phyloP scores from a whole-genome alignment of 805 yeast genomes.

The Isabelozyma pseudorhagii region DNA sequence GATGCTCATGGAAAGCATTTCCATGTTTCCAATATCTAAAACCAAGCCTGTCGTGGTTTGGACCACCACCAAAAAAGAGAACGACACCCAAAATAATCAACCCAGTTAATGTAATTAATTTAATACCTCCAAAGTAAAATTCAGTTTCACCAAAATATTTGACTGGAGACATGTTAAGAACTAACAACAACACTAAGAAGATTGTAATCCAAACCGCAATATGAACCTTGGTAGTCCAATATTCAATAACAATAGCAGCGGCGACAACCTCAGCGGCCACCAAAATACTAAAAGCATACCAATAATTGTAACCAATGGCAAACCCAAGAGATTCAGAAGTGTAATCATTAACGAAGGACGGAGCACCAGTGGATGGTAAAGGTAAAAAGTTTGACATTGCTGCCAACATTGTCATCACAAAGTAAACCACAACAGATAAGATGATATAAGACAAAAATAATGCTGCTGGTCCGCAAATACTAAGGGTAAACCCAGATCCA shows the following conservation, averaged over 20 bases:
- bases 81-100: conserved; percentile 32
- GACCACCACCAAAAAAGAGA: conserved; percentile 37
- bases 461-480: conserved; percentile 64
- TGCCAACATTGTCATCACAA: conserved; percentile 30
- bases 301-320: conserved; percentile 33
- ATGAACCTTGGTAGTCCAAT: conserved; percentile 30
- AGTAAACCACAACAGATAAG: conserved; percentile 22
- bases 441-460: conserved; percentile 39
- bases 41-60: conserved; percentile 40
- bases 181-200: conserved; percentile 21
- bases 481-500: conserved; percentile 60
- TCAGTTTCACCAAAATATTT: conserved; percentile 35
- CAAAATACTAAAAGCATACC: conserved; percentile 30
- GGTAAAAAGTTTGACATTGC: conserved; percentile 35
- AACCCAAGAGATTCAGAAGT: conserved; percentile 28
- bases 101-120: conserved; percentile 28
- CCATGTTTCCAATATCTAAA: conserved; percentile 41
- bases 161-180: conserved; percentile 27
- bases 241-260: conserved; percentile 29
- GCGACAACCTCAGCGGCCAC: conserved; percentile 37
- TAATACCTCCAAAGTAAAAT: conserved; percentile 31
- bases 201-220: conserved; percentile 41
- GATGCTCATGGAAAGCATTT: conserved; percentile 39
- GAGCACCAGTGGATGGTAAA: conserved; percentile 32
- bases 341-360: conserved; percentile 26